Evolutionary conservation across 2,329 filamentous ascomycete genomes (phyloP).

Genomic region (Huntiella bhutanensis): DNA sequence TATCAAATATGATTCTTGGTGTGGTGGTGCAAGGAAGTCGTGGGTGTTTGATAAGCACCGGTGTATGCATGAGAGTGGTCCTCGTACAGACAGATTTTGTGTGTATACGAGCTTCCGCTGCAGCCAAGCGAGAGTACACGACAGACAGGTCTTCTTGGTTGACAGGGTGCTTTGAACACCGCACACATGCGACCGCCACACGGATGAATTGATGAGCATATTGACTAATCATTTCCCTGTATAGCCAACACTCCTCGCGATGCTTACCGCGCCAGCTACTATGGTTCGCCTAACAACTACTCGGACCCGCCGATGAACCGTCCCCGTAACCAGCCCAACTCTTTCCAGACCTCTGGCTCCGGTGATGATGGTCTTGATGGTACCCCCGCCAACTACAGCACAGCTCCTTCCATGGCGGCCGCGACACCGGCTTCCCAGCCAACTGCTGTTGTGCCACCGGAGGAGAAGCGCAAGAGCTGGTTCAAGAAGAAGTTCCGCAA

Average conservation of each 20-base stretch:
- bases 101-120: neutral
- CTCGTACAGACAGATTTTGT: too few species aligned
- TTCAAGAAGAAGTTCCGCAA: conserved; percentile 41
- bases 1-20: neutral
- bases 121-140: neutral
- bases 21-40: too few species aligned
- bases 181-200: too few species aligned
- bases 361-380: conserved; percentile 16
- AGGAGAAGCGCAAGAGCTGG: conserved; percentile 79
- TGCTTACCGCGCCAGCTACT: conserved; percentile 7
- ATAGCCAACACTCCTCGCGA: conserved; percentile 7
- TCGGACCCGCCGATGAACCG: conserved; percentile 5
- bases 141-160: too few species aligned
- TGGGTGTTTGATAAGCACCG: too few species aligned
- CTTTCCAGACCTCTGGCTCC: conserved; percentile 13
- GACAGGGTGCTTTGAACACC: too few species aligned
- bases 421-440: conserved; percentile 4
- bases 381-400: conserved; percentile 16
- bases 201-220: too few species aligned
- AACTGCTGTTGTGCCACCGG: conserved; percentile 11
- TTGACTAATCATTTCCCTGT: neutral
- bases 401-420: conserved; percentile 14
- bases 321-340: conserved; percentile 5
- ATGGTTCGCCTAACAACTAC: conserved; percentile 9
- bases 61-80: neutral